These are phyloP conservation scores for Candida yuanshanica DNA, from an alignment of 805 yeast genomes.

Conservation along the genomic window DNA sequence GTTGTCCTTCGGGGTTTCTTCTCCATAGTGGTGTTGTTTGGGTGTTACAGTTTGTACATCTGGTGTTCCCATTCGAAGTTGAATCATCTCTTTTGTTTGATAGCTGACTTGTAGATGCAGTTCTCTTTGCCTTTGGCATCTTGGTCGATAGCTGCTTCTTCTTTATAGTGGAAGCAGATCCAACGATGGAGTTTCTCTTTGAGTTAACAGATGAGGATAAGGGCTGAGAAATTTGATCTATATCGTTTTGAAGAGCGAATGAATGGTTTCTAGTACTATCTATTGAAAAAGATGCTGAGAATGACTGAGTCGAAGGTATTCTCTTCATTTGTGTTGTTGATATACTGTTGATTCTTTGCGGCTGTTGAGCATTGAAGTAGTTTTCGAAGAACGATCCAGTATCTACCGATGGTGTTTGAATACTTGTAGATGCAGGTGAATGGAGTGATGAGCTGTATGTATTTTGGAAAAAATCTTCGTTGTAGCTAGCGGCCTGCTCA, in stretches of 20 bases:
- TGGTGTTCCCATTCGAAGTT: constrained; percentile 18
- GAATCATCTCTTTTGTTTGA: constrained; percentile 7
- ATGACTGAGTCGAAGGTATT: constrained; percentile 15
- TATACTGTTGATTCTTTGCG: constrained; percentile 10
- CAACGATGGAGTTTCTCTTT: constrained; percentile 12
- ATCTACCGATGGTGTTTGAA: constrained; percentile 19
- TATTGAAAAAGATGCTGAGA: constrained; percentile 5
- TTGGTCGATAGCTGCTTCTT: constrained; percentile 17
- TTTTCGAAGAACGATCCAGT: constrained; percentile 22
- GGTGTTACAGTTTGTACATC: constrained; percentile 87
- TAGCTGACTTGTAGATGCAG: constrained; percentile 15
- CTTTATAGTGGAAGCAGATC: constrained; percentile 17
- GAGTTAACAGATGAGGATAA: constrained; percentile 18
- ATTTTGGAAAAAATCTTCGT: constrained; percentile 16
- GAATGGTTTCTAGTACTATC: constrained; percentile 1
- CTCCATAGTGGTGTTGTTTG: constrained; percentile 94
- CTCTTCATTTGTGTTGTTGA: constrained; percentile 21
- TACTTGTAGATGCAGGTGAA: constrained; percentile 22
- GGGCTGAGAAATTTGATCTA: background rate
- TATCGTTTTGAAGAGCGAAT: constrained; percentile 1
- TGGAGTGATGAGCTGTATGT: constrained; percentile 12
- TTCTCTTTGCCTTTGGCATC: constrained; percentile 18
- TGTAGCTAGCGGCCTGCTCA: constrained; percentile 12
- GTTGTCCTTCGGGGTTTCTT: constrained; percentile 85
- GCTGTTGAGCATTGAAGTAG: constrained; percentile 13